Percentiles rank a stretch among this genome's conserved stretches.
phyloP scores from a whole-genome alignment of 1,284 basidiomycete species.

The Pseudozyma thailandica region DNA sequence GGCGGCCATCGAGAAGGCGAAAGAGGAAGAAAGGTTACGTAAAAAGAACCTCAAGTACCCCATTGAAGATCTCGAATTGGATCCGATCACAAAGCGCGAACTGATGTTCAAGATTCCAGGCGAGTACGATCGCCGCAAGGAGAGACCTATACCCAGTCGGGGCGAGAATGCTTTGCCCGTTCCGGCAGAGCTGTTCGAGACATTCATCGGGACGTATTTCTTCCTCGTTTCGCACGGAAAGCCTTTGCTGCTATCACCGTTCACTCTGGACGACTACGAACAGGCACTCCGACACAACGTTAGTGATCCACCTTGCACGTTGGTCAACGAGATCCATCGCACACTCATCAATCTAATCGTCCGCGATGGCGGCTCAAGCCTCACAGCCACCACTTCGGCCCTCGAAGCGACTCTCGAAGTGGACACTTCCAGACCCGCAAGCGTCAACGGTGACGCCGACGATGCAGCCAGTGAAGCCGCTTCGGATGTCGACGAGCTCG shows the following conservation, averaged over 20 bases:
- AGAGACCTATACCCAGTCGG: conserved; percentile 76
- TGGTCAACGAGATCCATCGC: conserved; percentile 89
- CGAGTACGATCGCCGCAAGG: conserved; percentile 51
- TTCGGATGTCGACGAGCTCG: conserved; percentile 44
- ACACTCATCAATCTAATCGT: conserved; percentile 85
- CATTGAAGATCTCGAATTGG: conserved; percentile 71
- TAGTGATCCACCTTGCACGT: conserved; percentile 77
- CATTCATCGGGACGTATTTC: conserved; percentile 88
- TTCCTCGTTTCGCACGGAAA: conserved; percentile 90
- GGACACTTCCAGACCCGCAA: conserved; percentile 44
- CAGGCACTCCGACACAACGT: conserved; percentile 82
- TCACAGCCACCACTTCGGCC: conserved; percentile 13
- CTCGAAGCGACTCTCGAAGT: conserved; percentile 22
- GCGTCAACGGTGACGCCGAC: conserved; percentile 66
- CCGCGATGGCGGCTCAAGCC: conserved; percentile 74
- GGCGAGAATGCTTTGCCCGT: conserved; percentile 83
- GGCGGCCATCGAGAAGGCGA: conserved; percentile 41
- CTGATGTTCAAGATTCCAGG: conserved; percentile 54
- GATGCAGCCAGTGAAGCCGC: conserved; percentile 38
- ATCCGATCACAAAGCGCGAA: conserved; percentile 64
- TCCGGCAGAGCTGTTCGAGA: conserved; percentile 78
- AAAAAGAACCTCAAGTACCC: conserved; percentile 84
- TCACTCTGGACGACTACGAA: conserved; percentile 93
- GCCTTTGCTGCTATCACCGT: conserved; percentile 86
- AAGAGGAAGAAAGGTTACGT: conserved; percentile 72